Conservation (phyloP, 2,329 filamentous ascomycete species). For the Botrytis fragariae region DNA sequence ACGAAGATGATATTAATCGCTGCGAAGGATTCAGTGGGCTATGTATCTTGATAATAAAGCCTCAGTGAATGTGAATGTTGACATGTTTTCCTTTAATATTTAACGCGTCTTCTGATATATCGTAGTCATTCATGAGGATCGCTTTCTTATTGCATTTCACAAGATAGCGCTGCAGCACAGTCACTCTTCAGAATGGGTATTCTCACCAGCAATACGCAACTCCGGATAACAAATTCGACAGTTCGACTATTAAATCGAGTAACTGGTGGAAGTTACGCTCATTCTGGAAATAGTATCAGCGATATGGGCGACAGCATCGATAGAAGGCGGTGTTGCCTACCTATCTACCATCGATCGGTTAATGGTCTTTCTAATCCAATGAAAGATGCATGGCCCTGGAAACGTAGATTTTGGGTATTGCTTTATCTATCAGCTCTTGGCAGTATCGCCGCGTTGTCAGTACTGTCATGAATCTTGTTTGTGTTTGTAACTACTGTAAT, state of each 20-base stretch:
- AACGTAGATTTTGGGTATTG: not conserved
- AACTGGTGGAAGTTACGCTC: not conserved
- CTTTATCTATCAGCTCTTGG: not conserved
- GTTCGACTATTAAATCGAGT: not conserved
- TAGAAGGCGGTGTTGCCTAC: not conserved
- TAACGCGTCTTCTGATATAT: not conserved
- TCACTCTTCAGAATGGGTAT: not conserved
- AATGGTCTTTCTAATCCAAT: not conserved
- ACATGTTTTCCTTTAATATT: not conserved
- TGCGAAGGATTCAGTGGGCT: not conserved
- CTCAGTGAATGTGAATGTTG: not conserved
- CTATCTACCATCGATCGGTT: not conserved
- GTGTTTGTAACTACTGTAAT: too few species aligned
- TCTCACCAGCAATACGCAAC: not conserved
- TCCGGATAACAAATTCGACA: not conserved
- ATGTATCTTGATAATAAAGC: not conserved
- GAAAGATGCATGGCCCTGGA: not conserved
- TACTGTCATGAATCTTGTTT: not conserved
- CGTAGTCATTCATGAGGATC: too few species aligned
- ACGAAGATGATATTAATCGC: not conserved
- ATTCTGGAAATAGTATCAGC: not conserved
- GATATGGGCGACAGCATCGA: not conserved
- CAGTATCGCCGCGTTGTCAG: slow-evolving; percentile 2
- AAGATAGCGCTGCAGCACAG: not conserved
- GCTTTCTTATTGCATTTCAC: not conserved